Evolutionary conservation across 2,329 filamentous ascomycete genomes (phyloP).

Genomic region (Zopfia rhizophila): DNA sequence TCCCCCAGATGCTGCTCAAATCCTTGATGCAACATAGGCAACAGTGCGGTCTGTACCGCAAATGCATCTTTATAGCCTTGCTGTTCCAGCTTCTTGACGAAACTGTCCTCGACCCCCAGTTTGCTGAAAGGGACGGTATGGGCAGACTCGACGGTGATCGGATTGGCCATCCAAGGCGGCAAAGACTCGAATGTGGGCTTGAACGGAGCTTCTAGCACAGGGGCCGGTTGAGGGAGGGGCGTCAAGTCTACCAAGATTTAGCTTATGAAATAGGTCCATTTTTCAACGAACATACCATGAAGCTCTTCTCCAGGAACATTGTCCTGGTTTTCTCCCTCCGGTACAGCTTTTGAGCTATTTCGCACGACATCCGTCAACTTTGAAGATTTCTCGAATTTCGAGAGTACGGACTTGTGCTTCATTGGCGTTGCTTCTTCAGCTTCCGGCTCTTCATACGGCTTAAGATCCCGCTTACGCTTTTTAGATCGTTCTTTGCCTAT

Average conservation of each 20-base stretch:
- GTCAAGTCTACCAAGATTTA: slow-evolving; percentile 66
- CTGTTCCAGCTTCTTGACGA: slow-evolving; percentile 70
- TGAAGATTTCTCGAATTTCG: slow-evolving; percentile 57
- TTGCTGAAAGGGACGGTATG: slow-evolving; percentile 70
- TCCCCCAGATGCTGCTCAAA: slow-evolving; percentile 74
- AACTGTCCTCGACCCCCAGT: slow-evolving; percentile 70
- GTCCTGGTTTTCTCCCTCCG: slow-evolving; percentile 21
- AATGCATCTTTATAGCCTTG: slow-evolving; percentile 78
- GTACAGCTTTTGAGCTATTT: slow-evolving; percentile 24
- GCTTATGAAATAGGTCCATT: not conserved
- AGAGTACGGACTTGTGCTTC: slow-evolving; percentile 53
- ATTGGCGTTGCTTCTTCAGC: slow-evolving; percentile 40
- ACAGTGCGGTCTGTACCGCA: slow-evolving; percentile 80
- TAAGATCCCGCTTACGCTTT: slow-evolving; percentile 45
- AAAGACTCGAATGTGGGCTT: slow-evolving; percentile 79
- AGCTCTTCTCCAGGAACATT: slow-evolving; percentile 55
- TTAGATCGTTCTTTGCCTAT: slow-evolving; percentile 44
- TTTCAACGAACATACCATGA: slow-evolving; percentile 55
- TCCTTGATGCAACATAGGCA: slow-evolving; percentile 80
- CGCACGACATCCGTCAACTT: slow-evolving; percentile 33
- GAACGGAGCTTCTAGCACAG: slow-evolving; percentile 65
- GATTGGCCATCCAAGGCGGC: slow-evolving; percentile 82
- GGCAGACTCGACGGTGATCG: slow-evolving; percentile 73
- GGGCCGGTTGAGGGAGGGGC: slow-evolving; percentile 82
- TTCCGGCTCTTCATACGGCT: slow-evolving; percentile 29